phyloP scores from a whole-genome alignment of 1,284 basidiomycete genomes.

The Papiliotrema terrestris region DNA sequence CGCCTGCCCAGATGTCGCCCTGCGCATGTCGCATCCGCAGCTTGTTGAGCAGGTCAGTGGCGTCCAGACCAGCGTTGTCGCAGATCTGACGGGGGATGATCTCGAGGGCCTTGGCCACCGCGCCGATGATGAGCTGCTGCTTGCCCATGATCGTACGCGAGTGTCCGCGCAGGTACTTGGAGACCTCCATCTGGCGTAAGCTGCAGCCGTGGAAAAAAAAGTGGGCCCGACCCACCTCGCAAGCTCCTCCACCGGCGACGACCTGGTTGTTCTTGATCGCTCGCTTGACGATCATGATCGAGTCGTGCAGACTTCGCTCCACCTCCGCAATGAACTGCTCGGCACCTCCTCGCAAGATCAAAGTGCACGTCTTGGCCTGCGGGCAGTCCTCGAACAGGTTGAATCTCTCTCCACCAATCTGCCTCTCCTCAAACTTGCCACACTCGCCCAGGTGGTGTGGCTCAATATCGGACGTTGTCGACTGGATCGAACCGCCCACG shows the following conservation, averaged over 20 bases:
- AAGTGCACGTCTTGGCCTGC: conserved; percentile 96
- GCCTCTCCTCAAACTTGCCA: conserved; percentile 86
- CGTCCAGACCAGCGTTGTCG: conserved; percentile 97
- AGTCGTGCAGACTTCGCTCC: conserved; percentile 94
- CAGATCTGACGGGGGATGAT: conserved; percentile 97
- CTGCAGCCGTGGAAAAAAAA: background rate
- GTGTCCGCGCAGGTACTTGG: conserved; percentile 84
- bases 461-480: conserved; percentile 89
- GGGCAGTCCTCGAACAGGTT: conserved; percentile 94
- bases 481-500: conserved; percentile 91
- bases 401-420: conserved; percentile 96
- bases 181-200: conserved; percentile 83
- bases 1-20: conserved; percentile 83
- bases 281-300: conserved; percentile 98
- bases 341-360: conserved; percentile 91
- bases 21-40: conserved; percentile 93
- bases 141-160: conserved; percentile 94
- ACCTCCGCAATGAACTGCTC: conserved; percentile 99
- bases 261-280: conserved; percentile 94
- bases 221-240: conserved; percentile 62
- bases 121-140: conserved; percentile 89
- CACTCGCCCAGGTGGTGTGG: conserved; percentile 89
- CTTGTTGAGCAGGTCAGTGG: conserved; percentile 95
- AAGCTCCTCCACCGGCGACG: conserved; percentile 95
- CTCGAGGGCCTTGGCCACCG: conserved; percentile 95